Evolutionary conservation across 306 rosid genomes (phyloP).

Genomic region (Lathyrus aphaca): DNA sequence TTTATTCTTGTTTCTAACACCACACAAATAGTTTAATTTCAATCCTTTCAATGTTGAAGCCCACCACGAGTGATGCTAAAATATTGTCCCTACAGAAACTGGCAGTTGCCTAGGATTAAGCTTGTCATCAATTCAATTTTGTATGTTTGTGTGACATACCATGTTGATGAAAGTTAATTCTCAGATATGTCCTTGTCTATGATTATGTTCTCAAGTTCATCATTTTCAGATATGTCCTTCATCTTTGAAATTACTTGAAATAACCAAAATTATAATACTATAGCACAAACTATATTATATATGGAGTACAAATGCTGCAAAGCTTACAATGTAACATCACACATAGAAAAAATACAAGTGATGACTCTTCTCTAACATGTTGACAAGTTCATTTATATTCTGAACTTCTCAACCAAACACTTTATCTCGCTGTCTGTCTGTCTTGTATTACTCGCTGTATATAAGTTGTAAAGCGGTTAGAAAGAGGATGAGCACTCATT

Average conservation of each 20-base stretch:
- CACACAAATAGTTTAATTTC: not conserved
- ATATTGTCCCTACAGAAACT: not conserved
- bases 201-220: not conserved
- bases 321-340: constrained; percentile 62
- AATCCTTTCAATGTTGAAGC: not conserved
- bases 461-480: constrained; percentile 76
- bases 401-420: constrained; percentile 41
- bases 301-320: constrained; percentile 56
- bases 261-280: constrained; percentile 30
- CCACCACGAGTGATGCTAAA: not conserved
- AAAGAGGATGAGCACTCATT: constrained; percentile 98
- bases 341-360: constrained; percentile 51
- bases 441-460: constrained; percentile 57
- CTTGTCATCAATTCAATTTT: not conserved
- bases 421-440: constrained; percentile 42
- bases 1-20: constrained; percentile 3
- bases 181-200: not conserved
- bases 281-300: constrained; percentile 50
- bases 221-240: not conserved
- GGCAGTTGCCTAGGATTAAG: not conserved
- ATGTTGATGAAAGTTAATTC: not conserved
- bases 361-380: constrained; percentile 51
- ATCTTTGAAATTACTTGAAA: constrained; percentile 1
- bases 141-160: not conserved
- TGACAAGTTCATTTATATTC: constrained; percentile 51